Evolutionary conservation across 2,329 filamentous ascomycete species (phyloP), one percentile per base, ranked within the genome.

Genomic region (Venturia carpophila): DNA sequence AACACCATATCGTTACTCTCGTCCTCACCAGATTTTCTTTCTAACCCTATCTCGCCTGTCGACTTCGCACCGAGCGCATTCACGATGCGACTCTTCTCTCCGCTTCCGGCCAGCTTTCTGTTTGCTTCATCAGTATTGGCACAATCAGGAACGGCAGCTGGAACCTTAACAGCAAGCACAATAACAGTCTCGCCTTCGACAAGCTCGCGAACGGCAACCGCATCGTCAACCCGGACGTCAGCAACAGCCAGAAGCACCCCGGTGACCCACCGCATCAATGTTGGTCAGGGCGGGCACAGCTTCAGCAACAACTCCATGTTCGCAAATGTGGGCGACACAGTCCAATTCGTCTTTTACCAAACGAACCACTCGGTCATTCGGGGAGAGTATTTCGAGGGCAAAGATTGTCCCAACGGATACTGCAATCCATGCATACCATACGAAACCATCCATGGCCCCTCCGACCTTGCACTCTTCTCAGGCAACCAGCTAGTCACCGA

Each of bases 321-420:
- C 34, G 73, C 73, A 3, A 65, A 66, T 7, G 67, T 69, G 7
- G 73, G 71, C 24, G 73, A 74, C 56, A 69, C 70, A 41, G 66
- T 75, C 43, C 67, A 68, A 27, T 75, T 75, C 66, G 64, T 70
- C 43, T 75, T 75, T 69, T 72, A 67, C 41, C 68, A 71, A 9
- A 65, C 68, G 24, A 74, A 74, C 58, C 74, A 75, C 62, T 74
- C 72, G 2, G 73, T 75, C n/a, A 70, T 74, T 37, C 70, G 70
- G 37, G 68, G 71, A 11, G 69, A 69, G 5, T 75, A 71, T 62
- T 63, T 45, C 10, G 66, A 27, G 15, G 64, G 45, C 24, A 21
- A 61, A 6, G 66, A 27, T 17, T 67, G 66, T 49, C 43, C 43
- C 10, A 37, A 45, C 10, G 37, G 27, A 19, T 13, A 37, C 11